Percentiles rank a stretch among this genome's conserved stretches.
Evolutionary conservation across 192 early-diverging fungal species (phyloP).

Genomic region (Coemansia reversa): DNA sequence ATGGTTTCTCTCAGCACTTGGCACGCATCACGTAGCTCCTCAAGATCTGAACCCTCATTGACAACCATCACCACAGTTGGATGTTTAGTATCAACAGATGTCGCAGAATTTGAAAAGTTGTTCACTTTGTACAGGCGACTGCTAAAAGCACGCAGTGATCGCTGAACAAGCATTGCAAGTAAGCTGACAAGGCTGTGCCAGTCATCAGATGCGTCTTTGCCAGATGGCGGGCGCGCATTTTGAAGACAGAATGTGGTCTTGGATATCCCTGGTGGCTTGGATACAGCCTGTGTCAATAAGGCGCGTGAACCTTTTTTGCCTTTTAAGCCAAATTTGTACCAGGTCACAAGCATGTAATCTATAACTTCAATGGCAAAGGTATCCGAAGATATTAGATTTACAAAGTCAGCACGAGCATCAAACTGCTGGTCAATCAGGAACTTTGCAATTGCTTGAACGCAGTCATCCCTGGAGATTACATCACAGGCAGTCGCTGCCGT

Average conservation of each 20-base stretch:
- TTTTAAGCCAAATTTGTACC: constrained; percentile 9
- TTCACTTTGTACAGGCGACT: constrained; percentile 32
- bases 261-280: constrained; percentile 14
- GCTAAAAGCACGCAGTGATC: constrained; percentile 18
- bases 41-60: neutral
- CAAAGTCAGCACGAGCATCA: neutral
- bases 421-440: constrained; percentile 4
- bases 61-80: constrained; percentile 5
- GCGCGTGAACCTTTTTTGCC: neutral
- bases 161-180: constrained; percentile 31
- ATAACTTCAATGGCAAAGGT: constrained; percentile 26
- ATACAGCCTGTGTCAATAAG: neutral
- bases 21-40: neutral
- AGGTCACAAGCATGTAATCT: constrained; percentile 25
- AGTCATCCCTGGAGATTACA: constrained; percentile 8
- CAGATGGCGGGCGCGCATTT: constrained; percentile 10
- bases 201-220: neutral
- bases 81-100: neutral
- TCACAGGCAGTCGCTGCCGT: constrained; percentile 11
- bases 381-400: constrained; percentile 22
- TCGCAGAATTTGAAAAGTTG: neutral
- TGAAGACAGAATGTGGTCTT: constrained; percentile 32
- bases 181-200: constrained; percentile 22
- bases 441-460: constrained; percentile 24
- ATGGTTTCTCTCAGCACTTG: neutral